Conservation (phyloP, 176 grass and related monocot species). For the Eremochloa ophiuroides region DNA sequence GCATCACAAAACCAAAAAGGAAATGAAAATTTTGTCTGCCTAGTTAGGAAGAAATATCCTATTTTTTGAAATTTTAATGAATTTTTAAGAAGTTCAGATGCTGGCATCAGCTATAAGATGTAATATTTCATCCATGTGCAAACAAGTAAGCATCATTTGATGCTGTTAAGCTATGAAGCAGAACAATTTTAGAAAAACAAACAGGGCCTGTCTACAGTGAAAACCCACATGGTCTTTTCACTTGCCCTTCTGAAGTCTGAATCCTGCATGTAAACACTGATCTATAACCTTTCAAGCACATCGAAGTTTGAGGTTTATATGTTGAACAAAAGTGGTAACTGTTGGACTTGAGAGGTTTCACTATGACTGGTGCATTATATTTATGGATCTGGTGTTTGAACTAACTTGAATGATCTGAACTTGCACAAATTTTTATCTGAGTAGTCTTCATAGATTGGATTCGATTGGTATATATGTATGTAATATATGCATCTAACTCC, state of each 20-base stretch:
- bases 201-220: background rate
- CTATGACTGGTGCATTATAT: background rate
- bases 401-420: background rate
- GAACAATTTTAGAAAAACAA: background rate
- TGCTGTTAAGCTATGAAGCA: background rate
- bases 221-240: background rate
- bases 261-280: background rate
- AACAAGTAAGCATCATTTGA: background rate
- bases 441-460: constrained; percentile 1
- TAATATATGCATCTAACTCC: background rate
- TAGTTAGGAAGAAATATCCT: background rate
- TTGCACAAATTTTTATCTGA: background rate
- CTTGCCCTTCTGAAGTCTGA: background rate
- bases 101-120: background rate
- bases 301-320: background rate
- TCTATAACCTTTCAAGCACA: constrained; percentile 9
- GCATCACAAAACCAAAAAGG: background rate
- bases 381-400: background rate
- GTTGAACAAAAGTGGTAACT: background rate
- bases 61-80: background rate
- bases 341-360: background rate
- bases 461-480: background rate
- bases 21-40: background rate
- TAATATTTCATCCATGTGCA: background rate
- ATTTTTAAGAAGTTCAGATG: background rate